Evolutionary conservation across 306 rosid genomes (phyloP).

Genomic region (Fagus crenata): DNA sequence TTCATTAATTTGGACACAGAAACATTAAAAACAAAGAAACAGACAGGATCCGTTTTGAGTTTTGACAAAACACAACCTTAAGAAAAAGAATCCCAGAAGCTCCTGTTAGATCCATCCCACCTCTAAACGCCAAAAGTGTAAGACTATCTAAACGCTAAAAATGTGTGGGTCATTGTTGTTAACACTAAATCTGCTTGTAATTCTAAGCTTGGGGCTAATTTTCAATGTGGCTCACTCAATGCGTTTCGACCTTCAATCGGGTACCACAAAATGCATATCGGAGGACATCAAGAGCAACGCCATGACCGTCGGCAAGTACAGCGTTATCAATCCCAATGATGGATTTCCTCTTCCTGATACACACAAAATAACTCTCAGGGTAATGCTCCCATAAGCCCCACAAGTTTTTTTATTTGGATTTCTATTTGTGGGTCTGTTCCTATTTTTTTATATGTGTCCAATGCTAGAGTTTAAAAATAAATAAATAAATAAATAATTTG

Average conservation of each 20-base stretch:
- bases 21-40: no score
- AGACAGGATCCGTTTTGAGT: no score
- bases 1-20: no score
- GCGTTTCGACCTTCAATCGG: slow-evolving; percentile 69
- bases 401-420: neutral
- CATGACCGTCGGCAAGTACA: slow-evolving; percentile 77
- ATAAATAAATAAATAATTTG: no score
- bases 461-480: no score
- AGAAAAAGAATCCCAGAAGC: no score
- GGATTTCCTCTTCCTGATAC: slow-evolving; percentile 58
- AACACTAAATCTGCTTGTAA: slow-evolving; percentile 13
- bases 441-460: no score
- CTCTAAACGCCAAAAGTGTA: no score
- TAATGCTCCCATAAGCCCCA: slow-evolving; percentile 25
- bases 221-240: slow-evolving; percentile 39
- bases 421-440: no score
- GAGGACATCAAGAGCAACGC: slow-evolving; percentile 68
- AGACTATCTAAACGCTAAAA: no score
- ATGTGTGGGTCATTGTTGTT: neutral
- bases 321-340: slow-evolving; percentile 49
- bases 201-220: slow-evolving; percentile 35
- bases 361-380: slow-evolving; percentile 67
- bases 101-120: no score
- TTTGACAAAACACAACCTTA: no score
- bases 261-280: slow-evolving; percentile 70